Percentiles rank a stretch among this genome's conserved stretches.
Conservation (phyloP, 768 basidiomycete genomes). For the Tulasnella sp. region DNA sequence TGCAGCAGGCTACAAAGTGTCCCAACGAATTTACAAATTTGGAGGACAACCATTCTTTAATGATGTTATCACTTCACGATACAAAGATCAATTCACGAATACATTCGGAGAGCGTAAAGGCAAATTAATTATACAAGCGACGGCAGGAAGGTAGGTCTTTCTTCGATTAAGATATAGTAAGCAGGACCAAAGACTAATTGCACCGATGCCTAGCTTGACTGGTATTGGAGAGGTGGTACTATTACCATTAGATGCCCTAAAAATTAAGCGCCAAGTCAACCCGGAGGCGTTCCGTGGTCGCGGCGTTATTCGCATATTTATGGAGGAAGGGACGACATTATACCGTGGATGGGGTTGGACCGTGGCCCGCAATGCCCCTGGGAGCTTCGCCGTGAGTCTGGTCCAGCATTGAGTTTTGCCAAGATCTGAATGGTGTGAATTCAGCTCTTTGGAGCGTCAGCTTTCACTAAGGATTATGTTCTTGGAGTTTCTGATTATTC, state of each 20-base stretch:
- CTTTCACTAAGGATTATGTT: conserved; percentile 83
- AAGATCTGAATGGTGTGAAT: not conserved
- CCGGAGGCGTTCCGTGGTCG: conserved; percentile 96
- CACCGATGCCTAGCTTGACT: conserved; percentile 33
- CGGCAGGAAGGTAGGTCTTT: conserved; percentile 70
- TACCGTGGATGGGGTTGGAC: conserved; percentile 99
- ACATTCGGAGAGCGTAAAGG: conserved; percentile 89
- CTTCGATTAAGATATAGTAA: not conserved
- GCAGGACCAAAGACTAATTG: not conserved
- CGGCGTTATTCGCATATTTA: conserved; percentile 74
- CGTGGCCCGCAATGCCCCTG: conserved; percentile 93
- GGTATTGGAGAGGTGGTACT: conserved; percentile 95
- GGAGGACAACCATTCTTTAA: conserved; percentile 98
- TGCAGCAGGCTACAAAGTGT: conserved; percentile 93
- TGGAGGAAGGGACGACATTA: conserved; percentile 81
- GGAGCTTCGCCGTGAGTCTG: conserved; percentile 72
- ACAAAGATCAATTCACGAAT: conserved; percentile 67
- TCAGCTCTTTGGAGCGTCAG: conserved; percentile 94
- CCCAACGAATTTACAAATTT: conserved; percentile 93
- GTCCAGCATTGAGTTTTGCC: not conserved
- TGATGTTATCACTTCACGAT: conserved; percentile 74
- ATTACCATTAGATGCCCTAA: conserved; percentile 91
- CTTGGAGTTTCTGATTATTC: conserved; percentile 84
- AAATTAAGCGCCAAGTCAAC: conserved; percentile 97
- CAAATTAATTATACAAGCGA: conserved; percentile 90